Evolutionary conservation across 768 basidiomycete species (phyloP).

Genomic region (Strobilomyces dryophilus): DNA sequence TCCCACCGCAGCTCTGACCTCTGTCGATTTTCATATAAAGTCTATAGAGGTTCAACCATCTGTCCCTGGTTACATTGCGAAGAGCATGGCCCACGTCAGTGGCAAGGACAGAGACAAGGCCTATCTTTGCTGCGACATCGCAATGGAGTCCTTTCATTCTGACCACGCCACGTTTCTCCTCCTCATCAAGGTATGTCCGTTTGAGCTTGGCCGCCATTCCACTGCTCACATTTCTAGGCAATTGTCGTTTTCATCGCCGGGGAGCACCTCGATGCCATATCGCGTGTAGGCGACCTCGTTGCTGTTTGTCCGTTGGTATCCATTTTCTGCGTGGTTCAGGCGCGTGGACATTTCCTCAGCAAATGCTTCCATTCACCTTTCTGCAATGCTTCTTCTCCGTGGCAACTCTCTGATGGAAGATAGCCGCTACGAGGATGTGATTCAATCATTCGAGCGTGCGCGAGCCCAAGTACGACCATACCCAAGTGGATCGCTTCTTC

Average conservation of each 20-base stretch:
- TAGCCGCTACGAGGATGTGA: neutral
- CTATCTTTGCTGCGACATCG: neutral
- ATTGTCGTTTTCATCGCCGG: constrained; percentile 3
- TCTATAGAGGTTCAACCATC: neutral
- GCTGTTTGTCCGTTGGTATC: neutral
- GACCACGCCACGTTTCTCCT: neutral
- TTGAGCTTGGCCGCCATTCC: neutral
- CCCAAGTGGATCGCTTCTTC: neutral
- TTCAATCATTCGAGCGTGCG: neutral
- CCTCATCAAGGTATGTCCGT: neutral
- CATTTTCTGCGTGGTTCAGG: neutral
- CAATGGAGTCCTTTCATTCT: no score
- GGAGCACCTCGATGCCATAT: constrained; percentile 3
- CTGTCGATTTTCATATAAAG: neutral
- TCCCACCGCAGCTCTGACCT: no score
- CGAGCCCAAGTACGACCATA: neutral
- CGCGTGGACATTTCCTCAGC: neutral
- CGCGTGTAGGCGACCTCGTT: neutral
- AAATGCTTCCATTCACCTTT: neutral
- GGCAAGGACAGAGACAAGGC: neutral
- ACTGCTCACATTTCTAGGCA: neutral
- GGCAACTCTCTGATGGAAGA: neutral
- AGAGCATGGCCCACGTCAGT: neutral
- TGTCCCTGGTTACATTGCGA: no score
- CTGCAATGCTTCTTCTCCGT: neutral